Conservation (phyloP, 192 early-diverging fungal genomes). For the Backusella circina region DNA sequence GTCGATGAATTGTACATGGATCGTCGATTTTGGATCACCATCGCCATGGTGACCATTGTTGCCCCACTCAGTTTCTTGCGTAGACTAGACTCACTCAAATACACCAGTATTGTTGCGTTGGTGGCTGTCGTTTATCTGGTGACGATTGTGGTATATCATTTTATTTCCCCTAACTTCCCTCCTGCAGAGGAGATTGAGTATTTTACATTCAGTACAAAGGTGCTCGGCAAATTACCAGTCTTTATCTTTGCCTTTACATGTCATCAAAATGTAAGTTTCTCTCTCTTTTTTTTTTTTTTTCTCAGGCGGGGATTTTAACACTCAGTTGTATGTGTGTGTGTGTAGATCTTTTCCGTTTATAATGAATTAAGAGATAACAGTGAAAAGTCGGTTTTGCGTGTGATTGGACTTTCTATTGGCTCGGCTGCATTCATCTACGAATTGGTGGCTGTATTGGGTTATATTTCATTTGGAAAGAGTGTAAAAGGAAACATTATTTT, state of each 20-base stretch:
- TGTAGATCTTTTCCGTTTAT: constrained; percentile 90
- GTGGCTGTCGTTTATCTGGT: constrained; percentile 83
- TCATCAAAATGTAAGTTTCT: constrained; percentile 85
- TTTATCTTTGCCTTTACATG: constrained; percentile 99
- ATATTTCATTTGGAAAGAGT: constrained; percentile 84
- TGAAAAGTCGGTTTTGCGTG: constrained; percentile 58
- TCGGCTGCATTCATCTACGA: constrained; percentile 78
- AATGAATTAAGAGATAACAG: constrained; percentile 92
- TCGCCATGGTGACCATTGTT: constrained; percentile 62
- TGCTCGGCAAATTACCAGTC: constrained; percentile 82
- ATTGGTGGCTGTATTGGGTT: constrained; percentile 84
- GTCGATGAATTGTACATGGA: constrained; percentile 44
- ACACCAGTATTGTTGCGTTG: constrained; percentile 87
- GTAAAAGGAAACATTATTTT: constrained; percentile 83
- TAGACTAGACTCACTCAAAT: constrained; percentile 83
- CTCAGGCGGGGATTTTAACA: neutral
- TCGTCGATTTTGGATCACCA: constrained; percentile 83
- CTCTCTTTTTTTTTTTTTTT: neutral
- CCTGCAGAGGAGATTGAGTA: constrained; percentile 55
- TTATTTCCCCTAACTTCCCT: constrained; percentile 53
- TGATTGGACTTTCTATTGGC: constrained; percentile 75
- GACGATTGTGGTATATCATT: constrained; percentile 80
- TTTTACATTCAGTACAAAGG: constrained; percentile 54
- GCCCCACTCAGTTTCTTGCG: constrained; percentile 78
- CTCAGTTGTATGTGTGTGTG: neutral